Evolutionary conservation across 225 moss, liverwort and hornwort genomes (phyloP).

Genomic region (Bryoerythrophyllum caledonicum): DNA sequence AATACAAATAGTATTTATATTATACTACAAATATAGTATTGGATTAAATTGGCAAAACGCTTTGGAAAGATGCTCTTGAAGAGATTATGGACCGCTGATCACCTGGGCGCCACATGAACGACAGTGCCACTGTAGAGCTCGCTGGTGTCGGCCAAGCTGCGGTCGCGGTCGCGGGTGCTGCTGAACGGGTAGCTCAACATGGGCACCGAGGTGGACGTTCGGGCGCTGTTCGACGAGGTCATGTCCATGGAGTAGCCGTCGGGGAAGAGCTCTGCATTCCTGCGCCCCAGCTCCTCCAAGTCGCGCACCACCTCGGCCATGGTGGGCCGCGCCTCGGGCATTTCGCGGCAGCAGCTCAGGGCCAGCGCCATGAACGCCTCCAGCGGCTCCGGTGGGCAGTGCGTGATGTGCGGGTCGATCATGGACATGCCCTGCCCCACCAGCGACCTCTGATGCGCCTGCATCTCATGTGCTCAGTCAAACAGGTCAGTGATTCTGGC

Average conservation of each 20-base stretch:
- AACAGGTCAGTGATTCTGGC: neutral
- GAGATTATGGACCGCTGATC: neutral
- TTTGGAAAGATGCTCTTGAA: no score
- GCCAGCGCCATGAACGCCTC: conserved; percentile 56
- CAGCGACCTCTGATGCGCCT: conserved; percentile 18
- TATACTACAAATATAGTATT: no score
- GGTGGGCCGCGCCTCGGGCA: conserved; percentile 60
- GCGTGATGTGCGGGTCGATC: conserved; percentile 54
- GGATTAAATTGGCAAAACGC: no score
- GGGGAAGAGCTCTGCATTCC: conserved; percentile 22
- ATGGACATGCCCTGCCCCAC: conserved; percentile 32
- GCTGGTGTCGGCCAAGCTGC: conserved; percentile 8
- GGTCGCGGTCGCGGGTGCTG: neutral
- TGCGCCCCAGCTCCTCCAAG: conserved; percentile 66
- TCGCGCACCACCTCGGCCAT: conserved; percentile 77
- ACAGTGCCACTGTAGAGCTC: conserved; percentile 51
- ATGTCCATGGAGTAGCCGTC: conserved; percentile 38
- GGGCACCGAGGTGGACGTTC: neutral
- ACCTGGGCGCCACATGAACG: conserved; percentile 52
- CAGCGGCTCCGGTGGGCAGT: conserved; percentile 48
- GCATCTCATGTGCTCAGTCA: neutral
- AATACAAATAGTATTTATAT: no score
- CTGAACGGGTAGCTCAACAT: conserved; percentile 19
- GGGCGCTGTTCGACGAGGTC: neutral
- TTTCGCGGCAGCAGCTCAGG: conserved; percentile 45